phyloP scores from a whole-genome alignment of 164 flowering plant genomes.

The Macadamia tetraphylla region DNA sequence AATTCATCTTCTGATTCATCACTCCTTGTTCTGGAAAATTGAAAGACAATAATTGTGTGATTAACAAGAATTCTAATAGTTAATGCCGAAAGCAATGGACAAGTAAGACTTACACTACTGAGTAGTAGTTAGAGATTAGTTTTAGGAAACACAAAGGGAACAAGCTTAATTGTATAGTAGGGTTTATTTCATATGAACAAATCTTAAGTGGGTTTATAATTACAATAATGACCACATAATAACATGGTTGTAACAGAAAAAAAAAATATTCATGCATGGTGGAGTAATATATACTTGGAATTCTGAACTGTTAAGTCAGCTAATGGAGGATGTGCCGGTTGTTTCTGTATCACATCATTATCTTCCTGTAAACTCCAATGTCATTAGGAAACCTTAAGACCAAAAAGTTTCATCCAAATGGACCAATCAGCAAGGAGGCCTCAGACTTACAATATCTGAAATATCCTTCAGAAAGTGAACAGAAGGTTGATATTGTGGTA shows the following conservation, averaged over 20 bases:
- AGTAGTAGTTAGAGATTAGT: not conserved
- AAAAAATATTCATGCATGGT: not conserved
- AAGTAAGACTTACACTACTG: not conserved
- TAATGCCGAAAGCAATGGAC: not conserved
- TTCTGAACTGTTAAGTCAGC: constrained; percentile 21
- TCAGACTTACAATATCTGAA: constrained; percentile 30
- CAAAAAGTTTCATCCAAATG: not conserved
- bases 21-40: constrained; percentile 28
- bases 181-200: not conserved
- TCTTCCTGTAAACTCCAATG: constrained; percentile 44
- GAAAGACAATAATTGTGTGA: not conserved
- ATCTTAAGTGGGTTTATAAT: not conserved
- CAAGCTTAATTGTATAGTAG: not conserved
- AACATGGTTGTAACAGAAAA: not conserved
- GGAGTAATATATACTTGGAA: constrained; percentile 31
- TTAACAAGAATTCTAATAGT: not conserved
- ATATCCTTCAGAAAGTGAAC: constrained; percentile 14
- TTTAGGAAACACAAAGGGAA: not conserved
- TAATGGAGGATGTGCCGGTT: constrained; percentile 21
- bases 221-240: not conserved
- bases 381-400: constrained; percentile 4
- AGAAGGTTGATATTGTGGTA: constrained; percentile 14
- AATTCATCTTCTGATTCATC: constrained; percentile 50
- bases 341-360: constrained; percentile 23
- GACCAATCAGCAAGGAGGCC: constrained; percentile 1